A percentile compares a stretch with the other conserved stretches of the same genome.
Evolutionary conservation across 352 stramenopile species (phyloP).

Genomic region (Pythium chondricola): DNA sequence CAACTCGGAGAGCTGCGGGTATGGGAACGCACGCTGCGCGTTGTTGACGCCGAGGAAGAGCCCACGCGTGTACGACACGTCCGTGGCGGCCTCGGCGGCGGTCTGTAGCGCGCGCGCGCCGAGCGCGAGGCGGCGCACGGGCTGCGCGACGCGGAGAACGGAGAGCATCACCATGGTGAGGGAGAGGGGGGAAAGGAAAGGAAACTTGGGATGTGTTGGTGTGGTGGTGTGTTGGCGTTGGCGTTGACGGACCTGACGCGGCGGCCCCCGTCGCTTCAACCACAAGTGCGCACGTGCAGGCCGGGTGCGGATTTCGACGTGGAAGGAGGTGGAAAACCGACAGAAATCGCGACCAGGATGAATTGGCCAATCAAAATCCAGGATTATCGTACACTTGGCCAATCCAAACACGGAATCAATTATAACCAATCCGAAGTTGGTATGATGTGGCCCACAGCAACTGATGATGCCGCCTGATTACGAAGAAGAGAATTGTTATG

Average conservation of each 20-base stretch:
- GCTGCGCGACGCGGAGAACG: slow-evolving; percentile 26
- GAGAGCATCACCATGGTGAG: slow-evolving; percentile 46
- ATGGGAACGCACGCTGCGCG: slow-evolving; percentile 65
- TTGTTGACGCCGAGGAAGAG: slow-evolving; percentile 85
- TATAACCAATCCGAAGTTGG: no score
- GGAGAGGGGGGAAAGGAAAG: background rate
- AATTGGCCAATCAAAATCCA: no score
- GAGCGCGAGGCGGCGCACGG: slow-evolving; percentile 12
- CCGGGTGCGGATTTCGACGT: background rate
- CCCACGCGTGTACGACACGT: slow-evolving; percentile 75
- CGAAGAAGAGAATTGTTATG: no score
- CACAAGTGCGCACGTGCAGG: background rate
- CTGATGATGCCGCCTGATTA: no score
- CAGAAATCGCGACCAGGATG: no score
- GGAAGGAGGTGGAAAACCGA: no score
- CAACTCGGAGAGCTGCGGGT: slow-evolving; percentile 57
- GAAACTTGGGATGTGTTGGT: background rate
- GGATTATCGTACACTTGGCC: no score
- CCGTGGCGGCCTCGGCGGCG: slow-evolving; percentile 48
- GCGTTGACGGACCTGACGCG: background rate
- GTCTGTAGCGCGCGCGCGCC: slow-evolving; percentile 49
- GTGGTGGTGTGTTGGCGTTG: background rate
- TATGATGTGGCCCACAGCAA: no score
- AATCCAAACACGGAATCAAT: no score
- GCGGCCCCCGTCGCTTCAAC: background rate